Evolutionary conservation across 352 stramenopile species (phyloP).

Genomic region (Phytophthora europaea): DNA sequence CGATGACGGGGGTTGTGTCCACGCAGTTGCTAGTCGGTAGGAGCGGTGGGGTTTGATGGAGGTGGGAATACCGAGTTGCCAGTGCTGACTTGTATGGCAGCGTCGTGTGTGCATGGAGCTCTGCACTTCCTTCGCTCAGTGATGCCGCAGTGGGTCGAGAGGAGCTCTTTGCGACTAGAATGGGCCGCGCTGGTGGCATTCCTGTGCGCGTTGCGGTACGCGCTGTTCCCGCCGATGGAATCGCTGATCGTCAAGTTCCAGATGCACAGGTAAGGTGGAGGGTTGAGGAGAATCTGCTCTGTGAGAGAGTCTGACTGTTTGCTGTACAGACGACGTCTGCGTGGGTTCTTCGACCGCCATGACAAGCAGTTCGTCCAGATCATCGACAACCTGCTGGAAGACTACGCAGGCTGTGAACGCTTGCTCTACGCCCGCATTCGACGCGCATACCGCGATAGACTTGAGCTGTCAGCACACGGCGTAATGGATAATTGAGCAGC

Average conservation of each 20-base stretch:
- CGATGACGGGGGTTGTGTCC: not conserved
- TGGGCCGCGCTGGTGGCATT: not conserved
- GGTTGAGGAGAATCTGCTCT: not conserved
- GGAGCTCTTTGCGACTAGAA: not conserved
- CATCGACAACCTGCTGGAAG: not conserved
- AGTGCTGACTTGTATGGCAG: not conserved
- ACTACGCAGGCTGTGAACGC: not conserved
- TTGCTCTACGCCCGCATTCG: not conserved
- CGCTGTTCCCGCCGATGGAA: not conserved
- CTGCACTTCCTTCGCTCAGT: not conserved
- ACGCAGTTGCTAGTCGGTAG: not conserved
- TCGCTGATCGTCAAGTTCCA: not conserved
- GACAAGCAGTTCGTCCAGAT: not conserved
- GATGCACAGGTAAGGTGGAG: not conserved
- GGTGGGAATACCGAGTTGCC: not conserved
- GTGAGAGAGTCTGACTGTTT: not conserved
- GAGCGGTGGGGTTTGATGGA: not conserved
- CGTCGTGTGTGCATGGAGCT: constrained; percentile 1
- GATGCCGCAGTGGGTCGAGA: not conserved
- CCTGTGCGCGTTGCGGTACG: not conserved
- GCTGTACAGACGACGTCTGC: not conserved
- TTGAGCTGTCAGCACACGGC: not conserved
- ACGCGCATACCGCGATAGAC: not conserved
- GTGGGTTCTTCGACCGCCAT: not conserved
- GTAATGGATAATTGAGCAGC: not conserved